Evolutionary conservation across 805 yeast species (phyloP), one percentile per base, ranked within the genome.

Genomic region (Lachancea cidri): DNA sequence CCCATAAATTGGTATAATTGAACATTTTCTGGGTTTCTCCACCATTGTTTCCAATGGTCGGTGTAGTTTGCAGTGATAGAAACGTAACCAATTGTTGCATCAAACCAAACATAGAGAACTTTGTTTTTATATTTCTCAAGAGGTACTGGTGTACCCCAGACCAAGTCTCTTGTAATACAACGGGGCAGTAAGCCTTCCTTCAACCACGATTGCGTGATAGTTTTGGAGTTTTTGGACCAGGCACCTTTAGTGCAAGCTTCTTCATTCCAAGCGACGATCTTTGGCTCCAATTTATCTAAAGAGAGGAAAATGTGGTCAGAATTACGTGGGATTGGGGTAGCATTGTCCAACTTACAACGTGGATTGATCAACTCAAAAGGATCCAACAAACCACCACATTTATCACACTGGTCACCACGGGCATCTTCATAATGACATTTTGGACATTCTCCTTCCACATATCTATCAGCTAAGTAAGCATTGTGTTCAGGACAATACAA

Each of bases 131-230:
- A 93, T 38, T 80, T 86, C 54, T 85, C 83, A 51, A 86, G 70
- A 37, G 99, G 99, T 19, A 93, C 98, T 6, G 98, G 96, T 5
- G 96, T 88, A 64, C 99, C 99, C 99, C 99, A 93, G 36, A 80
- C 80, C 60, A 93, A 76, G 63, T 93, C 99, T 71, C 99, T 82
- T 14, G 98, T 93, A 63, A 93, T 93, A 70, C 97, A 86, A 65
- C 98, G 81, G 47, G 98, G 93, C 49, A 77, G 79, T 44, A 93
- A 75, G 33, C 98, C 98, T 62, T 87, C 95, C 57, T 81, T 86
- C 57, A 89, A 73, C 99, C 99, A 93, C 13, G 89, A 81, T 47
- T 84, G 74, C 29, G 98, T 89, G 59, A 93, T 93, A 29, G 85
- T 82, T 55, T 74, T 82, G 4, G 95, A 81, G 66, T 93, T 93